Conservation (phyloP, 2,329 filamentous ascomycete genomes). For the Hirsutella thompsonii region DNA sequence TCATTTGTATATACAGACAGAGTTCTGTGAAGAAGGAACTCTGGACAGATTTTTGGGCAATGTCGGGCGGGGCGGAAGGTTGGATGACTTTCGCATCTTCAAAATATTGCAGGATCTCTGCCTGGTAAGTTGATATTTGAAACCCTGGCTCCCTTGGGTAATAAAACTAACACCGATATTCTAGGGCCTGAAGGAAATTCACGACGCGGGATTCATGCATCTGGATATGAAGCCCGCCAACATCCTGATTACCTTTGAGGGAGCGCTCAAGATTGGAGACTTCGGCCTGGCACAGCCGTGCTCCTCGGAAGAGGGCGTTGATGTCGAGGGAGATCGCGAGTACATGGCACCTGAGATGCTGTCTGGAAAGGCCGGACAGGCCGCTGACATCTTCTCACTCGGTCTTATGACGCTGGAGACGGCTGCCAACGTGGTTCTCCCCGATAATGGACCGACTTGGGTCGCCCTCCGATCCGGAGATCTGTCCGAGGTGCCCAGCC, state of each 20-base stretch:
- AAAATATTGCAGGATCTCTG: constrained; percentile 86
- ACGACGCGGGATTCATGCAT: constrained; percentile 76
- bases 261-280: constrained; percentile 72
- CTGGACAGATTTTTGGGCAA: constrained; percentile 75
- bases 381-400: constrained; percentile 86
- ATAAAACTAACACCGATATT: constrained; percentile 3
- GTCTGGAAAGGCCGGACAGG: constrained; percentile 73
- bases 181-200: constrained; percentile 80
- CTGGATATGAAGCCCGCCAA: constrained; percentile 80
- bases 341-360: constrained; percentile 94
- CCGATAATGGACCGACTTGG: constrained; percentile 87
- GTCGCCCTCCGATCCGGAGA: constrained; percentile 80
- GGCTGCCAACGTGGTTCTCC: constrained; percentile 84
- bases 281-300: constrained; percentile 72
- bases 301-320: constrained; percentile 64
- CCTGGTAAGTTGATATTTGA: constrained; percentile 43
- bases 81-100: constrained; percentile 98
- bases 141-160: background rate
- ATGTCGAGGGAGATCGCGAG: constrained; percentile 88
- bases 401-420: constrained; percentile 92
- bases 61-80: constrained; percentile 67
- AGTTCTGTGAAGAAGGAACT: constrained; percentile 91
- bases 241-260: constrained; percentile 69
- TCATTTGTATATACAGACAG: constrained; percentile 92
- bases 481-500: constrained; percentile 73